Percentiles rank a stretch among this genome's conserved stretches.
These are phyloP conservation scores for Anacardium occidentale DNA, from an alignment of 345 rosid species.

Conservation along the genomic window DNA sequence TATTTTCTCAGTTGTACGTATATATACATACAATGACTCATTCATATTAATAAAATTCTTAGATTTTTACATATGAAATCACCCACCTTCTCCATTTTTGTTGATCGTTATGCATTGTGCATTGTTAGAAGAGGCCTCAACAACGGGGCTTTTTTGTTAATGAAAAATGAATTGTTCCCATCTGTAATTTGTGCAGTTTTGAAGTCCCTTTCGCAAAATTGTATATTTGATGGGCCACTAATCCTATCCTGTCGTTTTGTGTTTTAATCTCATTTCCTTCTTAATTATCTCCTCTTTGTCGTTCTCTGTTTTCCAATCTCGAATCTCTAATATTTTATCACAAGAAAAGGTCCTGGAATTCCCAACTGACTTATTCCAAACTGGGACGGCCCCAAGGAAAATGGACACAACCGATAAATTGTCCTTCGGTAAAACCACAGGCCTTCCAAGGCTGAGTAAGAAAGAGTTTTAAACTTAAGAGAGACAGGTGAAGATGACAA, in stretches of 20 bases:
- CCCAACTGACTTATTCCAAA: conserved; percentile 15
- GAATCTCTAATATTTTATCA: conserved; percentile 8
- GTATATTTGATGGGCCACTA: neutral
- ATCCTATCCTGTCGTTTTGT: neutral
- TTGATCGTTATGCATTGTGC: too few relatives aligned
- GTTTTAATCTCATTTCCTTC: neutral
- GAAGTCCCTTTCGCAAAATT: conserved; percentile 7
- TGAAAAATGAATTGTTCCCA: neutral
- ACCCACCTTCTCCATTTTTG: too few relatives aligned
- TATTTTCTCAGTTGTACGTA: neutral
- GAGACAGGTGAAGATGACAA: conserved; percentile 26
- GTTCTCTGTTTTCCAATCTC: conserved; percentile 13
- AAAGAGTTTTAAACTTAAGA: neutral
- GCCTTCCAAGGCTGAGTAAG: conserved; percentile 6
- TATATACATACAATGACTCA: too few relatives aligned
- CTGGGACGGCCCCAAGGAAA: conserved; percentile 44
- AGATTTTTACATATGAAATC: too few relatives aligned
- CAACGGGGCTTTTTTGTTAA: neutral
- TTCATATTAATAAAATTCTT: too few relatives aligned
- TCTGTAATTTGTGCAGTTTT: conserved; percentile 1
- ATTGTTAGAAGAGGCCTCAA: neutral
- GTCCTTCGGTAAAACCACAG: conserved; percentile 26
- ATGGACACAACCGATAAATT: conserved; percentile 22
- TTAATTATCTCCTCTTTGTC: conserved; percentile 9
- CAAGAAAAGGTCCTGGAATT: conserved; percentile 11